These are phyloP conservation scores for Puccinia triticina DNA, from an alignment of 1,284 basidiomycete genomes.

Conservation along the genomic window DNA sequence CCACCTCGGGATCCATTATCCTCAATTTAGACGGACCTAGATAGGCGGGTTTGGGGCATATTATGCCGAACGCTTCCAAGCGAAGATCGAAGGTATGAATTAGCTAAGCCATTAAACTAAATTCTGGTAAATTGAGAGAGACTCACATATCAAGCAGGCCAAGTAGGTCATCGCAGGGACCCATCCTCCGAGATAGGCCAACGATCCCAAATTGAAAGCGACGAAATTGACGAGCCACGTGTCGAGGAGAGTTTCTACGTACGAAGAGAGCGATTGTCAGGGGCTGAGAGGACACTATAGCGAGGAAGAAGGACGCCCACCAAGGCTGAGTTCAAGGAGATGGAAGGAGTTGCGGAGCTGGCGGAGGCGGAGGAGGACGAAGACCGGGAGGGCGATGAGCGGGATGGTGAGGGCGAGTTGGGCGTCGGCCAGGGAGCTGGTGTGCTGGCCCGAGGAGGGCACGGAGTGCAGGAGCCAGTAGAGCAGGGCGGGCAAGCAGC, in stretches of 20 bases:
- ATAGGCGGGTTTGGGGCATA: slow-evolving; percentile 24
- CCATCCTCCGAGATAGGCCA: slow-evolving; percentile 24
- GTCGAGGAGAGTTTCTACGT: slow-evolving; percentile 20
- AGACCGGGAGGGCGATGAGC: slow-evolving; percentile 1
- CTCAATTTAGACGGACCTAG: slow-evolving; percentile 29
- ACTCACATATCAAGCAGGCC: slow-evolving; percentile 5
- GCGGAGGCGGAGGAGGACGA: not conserved
- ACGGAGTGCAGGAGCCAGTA: not conserved
- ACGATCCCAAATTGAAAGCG: slow-evolving; percentile 14
- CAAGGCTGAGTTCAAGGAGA: slow-evolving; percentile 6
- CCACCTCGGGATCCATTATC: not conserved
- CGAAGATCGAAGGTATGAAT: not conserved
- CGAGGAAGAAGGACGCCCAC: not conserved
- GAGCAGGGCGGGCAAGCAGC: slow-evolving; percentile 1
- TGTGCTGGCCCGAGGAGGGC: not conserved
- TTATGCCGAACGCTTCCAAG: not conserved
- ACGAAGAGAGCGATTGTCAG: not conserved
- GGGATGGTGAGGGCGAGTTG: not conserved
- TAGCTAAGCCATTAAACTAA: not conserved
- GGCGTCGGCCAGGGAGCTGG: not conserved
- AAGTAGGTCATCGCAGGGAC: slow-evolving; percentile 12
- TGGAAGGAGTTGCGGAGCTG: not conserved
- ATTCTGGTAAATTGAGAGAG: not conserved
- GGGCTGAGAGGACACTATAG: not conserved
- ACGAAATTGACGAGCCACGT: slow-evolving; percentile 14